phyloP scores from a whole-genome alignment of 345 rosid species.

The Hypericum androsaemum region DNA sequence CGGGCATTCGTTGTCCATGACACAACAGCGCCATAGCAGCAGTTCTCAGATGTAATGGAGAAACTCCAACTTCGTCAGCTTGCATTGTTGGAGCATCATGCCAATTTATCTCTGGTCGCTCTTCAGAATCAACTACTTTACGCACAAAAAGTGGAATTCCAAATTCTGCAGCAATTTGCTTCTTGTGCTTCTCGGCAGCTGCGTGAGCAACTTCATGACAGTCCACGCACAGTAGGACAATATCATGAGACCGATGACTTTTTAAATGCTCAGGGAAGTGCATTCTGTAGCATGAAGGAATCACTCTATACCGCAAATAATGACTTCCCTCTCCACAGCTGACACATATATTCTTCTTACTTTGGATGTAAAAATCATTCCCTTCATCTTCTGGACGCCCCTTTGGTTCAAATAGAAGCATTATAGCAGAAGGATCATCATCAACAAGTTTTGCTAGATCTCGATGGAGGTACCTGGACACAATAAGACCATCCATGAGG shows the following conservation, averaged over 20 bases:
- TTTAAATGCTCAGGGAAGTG: conserved; percentile 96
- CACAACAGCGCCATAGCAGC: conserved; percentile 97
- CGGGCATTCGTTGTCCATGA: conserved; percentile 83
- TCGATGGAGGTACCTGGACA: conserved; percentile 59
- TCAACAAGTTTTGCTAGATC: conserved; percentile 77
- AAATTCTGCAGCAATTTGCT: conserved; percentile 58
- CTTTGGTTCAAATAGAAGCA: conserved; percentile 88
- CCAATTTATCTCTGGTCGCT: conserved; percentile 26
- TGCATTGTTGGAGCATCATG: conserved; percentile 30
- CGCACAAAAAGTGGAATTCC: conserved; percentile 83
- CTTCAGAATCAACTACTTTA: conserved; percentile 52
- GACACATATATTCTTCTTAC: conserved; percentile 86
- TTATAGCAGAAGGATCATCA: conserved; percentile 75
- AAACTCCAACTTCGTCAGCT: conserved; percentile 59
- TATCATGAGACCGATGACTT: conserved; percentile 98
- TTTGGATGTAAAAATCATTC: conserved; percentile 89
- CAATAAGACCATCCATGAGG: conserved; percentile 5
- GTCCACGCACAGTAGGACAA: conserved; percentile 90
- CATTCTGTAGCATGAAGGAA: conserved; percentile 93
- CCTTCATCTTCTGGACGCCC: conserved; percentile 98
- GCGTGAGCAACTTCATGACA: conserved; percentile 96
- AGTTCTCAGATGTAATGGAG: conserved; percentile 77
- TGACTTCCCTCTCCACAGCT: conserved; percentile 95
- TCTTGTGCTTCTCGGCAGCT: conserved; percentile 89
- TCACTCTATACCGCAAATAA: conserved; percentile 80